Percentiles rank a stretch among this genome's conserved stretches.
These are phyloP conservation scores for Phytophthora pinifolia DNA, from an alignment of 352 stramenopile genomes.

Conservation along the genomic window DNA sequence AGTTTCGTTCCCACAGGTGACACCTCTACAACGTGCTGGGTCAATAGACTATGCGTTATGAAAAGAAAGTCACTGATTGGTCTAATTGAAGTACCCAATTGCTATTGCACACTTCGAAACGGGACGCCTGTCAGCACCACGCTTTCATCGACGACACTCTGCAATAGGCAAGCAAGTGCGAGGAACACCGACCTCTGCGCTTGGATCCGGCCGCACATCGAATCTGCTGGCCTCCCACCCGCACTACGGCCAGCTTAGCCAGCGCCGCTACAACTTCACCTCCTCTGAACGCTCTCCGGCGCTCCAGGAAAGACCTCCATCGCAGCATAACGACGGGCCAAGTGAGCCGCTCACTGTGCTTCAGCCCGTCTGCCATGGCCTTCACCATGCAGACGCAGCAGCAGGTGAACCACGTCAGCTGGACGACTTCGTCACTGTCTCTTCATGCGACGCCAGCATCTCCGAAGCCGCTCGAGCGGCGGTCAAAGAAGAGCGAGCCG, in stretches of 20 bases:
- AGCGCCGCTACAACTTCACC: too few relatives aligned
- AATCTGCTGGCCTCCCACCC: background rate
- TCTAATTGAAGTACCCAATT: too few relatives aligned
- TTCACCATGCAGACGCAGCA: constrained; percentile 35
- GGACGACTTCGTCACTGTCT: constrained; percentile 25
- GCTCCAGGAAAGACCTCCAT: constrained; percentile 2
- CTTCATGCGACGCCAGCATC: constrained; percentile 22
- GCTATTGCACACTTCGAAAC: too few relatives aligned
- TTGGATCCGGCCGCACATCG: background rate
- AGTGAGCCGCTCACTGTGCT: constrained; percentile 4
- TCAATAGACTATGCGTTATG: background rate
- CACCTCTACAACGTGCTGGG: background rate
- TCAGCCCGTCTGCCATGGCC: constrained; percentile 16
- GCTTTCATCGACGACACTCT: too few relatives aligned
- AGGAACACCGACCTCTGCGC: too few relatives aligned
- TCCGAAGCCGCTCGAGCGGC: constrained; percentile 9
- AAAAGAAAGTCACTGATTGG: constrained; percentile 5
- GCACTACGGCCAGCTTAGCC: background rate
- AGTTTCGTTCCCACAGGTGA: background rate
- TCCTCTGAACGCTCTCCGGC: background rate
- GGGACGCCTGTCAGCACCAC: too few relatives aligned
- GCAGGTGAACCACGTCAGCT: constrained; percentile 20
- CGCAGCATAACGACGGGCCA: constrained; percentile 1
- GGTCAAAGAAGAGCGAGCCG: constrained; percentile 38
- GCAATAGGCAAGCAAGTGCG: too few relatives aligned